Conservation (phyloP, 2,329 filamentous ascomycete species). For the Pseudonectria foliicola region DNA sequence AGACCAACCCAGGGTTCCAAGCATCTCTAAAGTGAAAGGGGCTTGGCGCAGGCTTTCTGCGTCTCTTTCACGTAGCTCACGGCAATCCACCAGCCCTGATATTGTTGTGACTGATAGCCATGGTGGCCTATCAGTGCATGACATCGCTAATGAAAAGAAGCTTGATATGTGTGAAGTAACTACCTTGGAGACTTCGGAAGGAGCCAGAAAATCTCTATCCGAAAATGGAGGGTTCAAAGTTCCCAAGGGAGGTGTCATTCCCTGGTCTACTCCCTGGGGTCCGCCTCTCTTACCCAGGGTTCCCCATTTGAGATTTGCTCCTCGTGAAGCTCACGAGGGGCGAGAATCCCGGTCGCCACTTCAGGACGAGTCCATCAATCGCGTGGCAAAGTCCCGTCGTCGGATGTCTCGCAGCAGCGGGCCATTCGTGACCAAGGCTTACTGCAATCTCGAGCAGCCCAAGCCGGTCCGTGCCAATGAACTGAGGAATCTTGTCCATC, state of each 20-base stretch:
- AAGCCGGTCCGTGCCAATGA: slow-evolving; percentile 24
- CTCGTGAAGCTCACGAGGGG: no score
- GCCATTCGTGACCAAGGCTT: slow-evolving; percentile 19
- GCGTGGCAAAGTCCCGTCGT: slow-evolving; percentile 1
- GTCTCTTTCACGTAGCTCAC: slow-evolving; percentile 11
- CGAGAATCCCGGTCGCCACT: no score
- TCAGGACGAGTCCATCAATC: no score
- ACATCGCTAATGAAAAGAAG: not conserved
- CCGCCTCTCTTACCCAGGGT: slow-evolving; percentile 5
- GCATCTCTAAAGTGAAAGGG: slow-evolving; percentile 3
- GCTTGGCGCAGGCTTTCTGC: slow-evolving; percentile 15
- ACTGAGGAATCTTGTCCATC: slow-evolving; percentile 22
- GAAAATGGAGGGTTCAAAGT: slow-evolving; percentile 12
- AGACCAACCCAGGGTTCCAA: not conserved
- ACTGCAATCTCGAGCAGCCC: slow-evolving; percentile 26
- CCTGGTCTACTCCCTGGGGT: not conserved
- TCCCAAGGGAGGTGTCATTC: slow-evolving; percentile 12
- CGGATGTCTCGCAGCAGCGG: slow-evolving; percentile 14
- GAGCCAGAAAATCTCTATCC: no score
- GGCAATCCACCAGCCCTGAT: slow-evolving; percentile 13
- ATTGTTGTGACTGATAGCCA: not conserved
- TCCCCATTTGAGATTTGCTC: slow-evolving; percentile 1
- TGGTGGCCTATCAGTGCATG: not conserved
- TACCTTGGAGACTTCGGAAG: no score
- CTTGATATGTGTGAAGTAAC: not conserved